A percentile compares a stretch with the other conserved stretches of the same genome.
phyloP scores from a whole-genome alignment of 441 rosid species.

The Oxalis stricta region DNA sequence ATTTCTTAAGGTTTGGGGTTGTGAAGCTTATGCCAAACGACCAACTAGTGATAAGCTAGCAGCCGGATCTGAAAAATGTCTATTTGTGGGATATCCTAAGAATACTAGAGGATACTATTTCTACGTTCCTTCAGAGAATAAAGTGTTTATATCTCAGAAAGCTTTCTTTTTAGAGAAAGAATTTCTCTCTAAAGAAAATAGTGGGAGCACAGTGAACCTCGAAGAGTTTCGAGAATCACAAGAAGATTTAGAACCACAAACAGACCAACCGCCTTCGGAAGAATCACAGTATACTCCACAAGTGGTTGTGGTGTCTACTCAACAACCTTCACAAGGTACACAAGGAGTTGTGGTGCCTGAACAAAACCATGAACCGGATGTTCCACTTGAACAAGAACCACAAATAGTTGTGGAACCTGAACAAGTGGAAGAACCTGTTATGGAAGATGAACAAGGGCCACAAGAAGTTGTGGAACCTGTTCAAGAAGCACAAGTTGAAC shows the following conservation, averaged over 20 bases:
- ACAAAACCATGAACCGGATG: too few relatives aligned
- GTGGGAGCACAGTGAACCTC: background rate
- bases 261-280: too few relatives aligned
- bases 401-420: too few relatives aligned
- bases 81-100: slow-evolving; percentile 1
- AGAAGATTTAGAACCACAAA: background rate
- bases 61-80: background rate
- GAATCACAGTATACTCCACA: background rate
- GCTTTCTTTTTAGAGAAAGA: background rate
- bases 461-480: too few relatives aligned
- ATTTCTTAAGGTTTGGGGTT: too few relatives aligned
- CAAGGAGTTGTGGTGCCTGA: too few relatives aligned
- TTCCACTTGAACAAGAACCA: background rate
- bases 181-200: background rate
- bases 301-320: background rate
- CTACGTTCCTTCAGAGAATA: background rate
- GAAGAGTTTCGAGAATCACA: background rate
- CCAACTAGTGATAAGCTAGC: too few relatives aligned
- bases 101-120: background rate
- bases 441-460: too few relatives aligned
- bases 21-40: too few relatives aligned
- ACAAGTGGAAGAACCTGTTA: too few relatives aligned
- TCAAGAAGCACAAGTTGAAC: too few relatives aligned
- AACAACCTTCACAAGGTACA: background rate
- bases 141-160: slow-evolving; percentile 7